phyloP scores from a whole-genome alignment of 768 basidiomycete species.

The Lactarius tabidus region DNA sequence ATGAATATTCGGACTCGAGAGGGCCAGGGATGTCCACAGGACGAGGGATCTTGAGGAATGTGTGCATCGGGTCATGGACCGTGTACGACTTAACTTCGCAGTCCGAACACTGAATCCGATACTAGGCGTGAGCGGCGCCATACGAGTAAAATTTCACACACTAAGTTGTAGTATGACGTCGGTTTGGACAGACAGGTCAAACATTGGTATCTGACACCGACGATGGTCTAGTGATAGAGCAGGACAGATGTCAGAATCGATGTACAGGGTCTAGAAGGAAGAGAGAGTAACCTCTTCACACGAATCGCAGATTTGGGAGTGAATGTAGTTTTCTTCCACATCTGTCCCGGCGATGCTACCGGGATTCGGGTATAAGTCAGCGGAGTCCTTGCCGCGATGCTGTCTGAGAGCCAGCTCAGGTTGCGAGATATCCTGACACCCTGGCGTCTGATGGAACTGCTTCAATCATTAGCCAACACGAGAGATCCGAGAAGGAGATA shows the following conservation, averaged over 20 bases:
- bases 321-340: conserved; percentile 3
- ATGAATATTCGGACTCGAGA: conserved; percentile 47
- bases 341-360: conserved; percentile 4
- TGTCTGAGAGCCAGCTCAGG: conserved; percentile 13
- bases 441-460: conserved; percentile 83
- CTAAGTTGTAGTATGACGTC: conserved; percentile 69
- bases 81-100: conserved; percentile 79
- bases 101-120: conserved; percentile 55
- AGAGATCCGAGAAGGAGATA: conserved; percentile 1
- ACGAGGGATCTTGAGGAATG: conserved; percentile 83
- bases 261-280: neutral
- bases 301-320: conserved; percentile 19
- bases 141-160: conserved; percentile 35
- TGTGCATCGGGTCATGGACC: conserved; percentile 80
- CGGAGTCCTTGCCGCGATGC: conserved; percentile 6
- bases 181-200: conserved; percentile 81
- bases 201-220: conserved; percentile 84
- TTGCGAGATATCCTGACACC: conserved; percentile 55
- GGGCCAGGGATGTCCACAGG: conserved; percentile 56
- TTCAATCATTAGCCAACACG: neutral
- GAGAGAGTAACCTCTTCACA: conserved; percentile 12
- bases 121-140: neutral
- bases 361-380: conserved; percentile 13
- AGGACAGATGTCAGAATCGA: neutral
- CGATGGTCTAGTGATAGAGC: conserved; percentile 54